phyloP scores from a whole-genome alignment of 495 filamentous ascomycete genomes.

The Aspergillus campestris region DNA sequence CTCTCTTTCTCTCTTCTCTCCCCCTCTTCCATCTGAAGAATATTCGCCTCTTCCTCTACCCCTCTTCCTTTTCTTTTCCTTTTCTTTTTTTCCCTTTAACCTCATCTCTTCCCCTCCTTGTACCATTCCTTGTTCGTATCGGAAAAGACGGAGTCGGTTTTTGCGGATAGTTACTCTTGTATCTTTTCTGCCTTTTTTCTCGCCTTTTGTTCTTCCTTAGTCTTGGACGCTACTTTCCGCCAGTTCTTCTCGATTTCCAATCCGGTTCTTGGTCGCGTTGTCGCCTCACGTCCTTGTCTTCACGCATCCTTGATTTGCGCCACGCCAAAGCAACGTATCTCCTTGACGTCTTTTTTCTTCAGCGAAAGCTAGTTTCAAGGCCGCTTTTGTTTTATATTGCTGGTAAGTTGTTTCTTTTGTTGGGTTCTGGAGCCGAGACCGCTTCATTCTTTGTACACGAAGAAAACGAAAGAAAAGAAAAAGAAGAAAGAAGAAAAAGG shows the following conservation, averaged over 20 bases:
- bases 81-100: conserved; percentile 20
- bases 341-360: conserved; percentile 6
- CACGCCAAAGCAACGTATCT: conserved; percentile 18
- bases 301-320: conserved; percentile 23
- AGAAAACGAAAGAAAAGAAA: neutral
- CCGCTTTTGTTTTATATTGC: conserved; percentile 16
- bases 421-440: neutral
- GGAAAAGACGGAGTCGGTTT: conserved; percentile 37
- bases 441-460: neutral
- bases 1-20: conserved; percentile 19
- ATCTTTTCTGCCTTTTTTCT: conserved; percentile 24
- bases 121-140: conserved; percentile 32
- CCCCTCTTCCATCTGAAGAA: conserved; percentile 27
- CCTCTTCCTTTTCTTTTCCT: conserved; percentile 36
- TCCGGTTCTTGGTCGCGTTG: conserved; percentile 13
- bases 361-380: conserved; percentile 9
- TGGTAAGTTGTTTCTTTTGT: conserved; percentile 19
- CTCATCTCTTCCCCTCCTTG: conserved; percentile 22
- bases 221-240: conserved; percentile 24
- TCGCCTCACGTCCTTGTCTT: conserved; percentile 19
- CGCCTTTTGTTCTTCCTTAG: conserved; percentile 31
- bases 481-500: no score
- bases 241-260: conserved; percentile 27
- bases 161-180: conserved; percentile 26
- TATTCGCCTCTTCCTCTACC: conserved; percentile 28